phyloP scores from a whole-genome alignment of 202 grass and related monocot species.

The Cymbopogon flexuosus region DNA sequence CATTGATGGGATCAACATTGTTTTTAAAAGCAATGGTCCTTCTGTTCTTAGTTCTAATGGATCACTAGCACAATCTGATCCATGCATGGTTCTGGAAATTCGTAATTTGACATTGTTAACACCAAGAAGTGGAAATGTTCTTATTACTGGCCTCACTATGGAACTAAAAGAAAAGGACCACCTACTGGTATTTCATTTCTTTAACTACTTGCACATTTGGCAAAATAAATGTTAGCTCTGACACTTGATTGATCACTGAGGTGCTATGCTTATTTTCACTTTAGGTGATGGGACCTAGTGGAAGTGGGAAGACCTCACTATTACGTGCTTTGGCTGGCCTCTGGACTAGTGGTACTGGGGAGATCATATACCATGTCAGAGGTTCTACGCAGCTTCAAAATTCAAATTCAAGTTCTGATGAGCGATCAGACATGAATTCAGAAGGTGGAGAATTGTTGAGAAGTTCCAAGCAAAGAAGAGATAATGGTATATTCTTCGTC shows the following conservation, averaged over 20 bases:
- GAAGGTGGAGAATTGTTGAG: constrained; percentile 45
- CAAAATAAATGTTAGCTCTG: constrained; percentile 3
- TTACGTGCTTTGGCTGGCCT: constrained; percentile 87
- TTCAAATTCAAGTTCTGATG: constrained; percentile 39
- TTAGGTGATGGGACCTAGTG: constrained; percentile 95
- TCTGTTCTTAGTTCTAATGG: constrained; percentile 57
- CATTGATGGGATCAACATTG: constrained; percentile 61
- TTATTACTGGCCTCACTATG: constrained; percentile 64
- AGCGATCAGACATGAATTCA: constrained; percentile 35
- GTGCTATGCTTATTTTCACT: constrained; percentile 27
- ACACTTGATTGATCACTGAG: background rate
- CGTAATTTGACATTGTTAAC: constrained; percentile 79
- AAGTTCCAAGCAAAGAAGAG: constrained; percentile 70
- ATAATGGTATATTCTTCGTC: constrained; percentile 78
- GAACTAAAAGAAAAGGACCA: constrained; percentile 81
- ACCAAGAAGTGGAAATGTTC: constrained; percentile 68
- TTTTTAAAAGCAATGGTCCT: constrained; percentile 44
- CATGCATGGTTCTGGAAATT: constrained; percentile 59
- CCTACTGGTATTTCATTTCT: constrained; percentile 57
- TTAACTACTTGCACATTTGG: constrained; percentile 21
- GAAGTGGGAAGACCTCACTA: constrained; percentile 94
- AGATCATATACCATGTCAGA: constrained; percentile 65
- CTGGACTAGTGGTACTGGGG: constrained; percentile 78
- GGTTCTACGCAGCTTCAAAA: constrained; percentile 31
- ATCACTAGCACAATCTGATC: constrained; percentile 41